Evolutionary conservation across 257 asterid species (phyloP).

Genomic region (Avicennia marina): DNA sequence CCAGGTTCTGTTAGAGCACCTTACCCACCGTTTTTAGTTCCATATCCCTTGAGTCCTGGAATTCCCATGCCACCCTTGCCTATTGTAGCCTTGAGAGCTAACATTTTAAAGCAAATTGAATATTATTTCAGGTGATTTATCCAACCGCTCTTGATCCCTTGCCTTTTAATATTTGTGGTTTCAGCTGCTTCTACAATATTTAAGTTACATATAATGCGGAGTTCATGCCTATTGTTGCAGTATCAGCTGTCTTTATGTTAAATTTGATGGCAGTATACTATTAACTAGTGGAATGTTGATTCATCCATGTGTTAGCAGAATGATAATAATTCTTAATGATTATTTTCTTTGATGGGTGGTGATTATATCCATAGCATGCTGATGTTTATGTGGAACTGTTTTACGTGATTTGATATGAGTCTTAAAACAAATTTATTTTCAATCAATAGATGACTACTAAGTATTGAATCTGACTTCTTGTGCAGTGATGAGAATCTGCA

Average conservation of each 20-base stretch:
- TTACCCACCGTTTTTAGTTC: constrained; percentile 53
- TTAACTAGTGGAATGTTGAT: too few relatives aligned
- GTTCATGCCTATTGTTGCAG: not conserved
- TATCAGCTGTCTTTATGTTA: too few relatives aligned
- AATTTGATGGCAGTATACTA: too few relatives aligned
- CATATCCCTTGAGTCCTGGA: constrained; percentile 57
- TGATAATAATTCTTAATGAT: too few relatives aligned
- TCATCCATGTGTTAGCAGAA: too few relatives aligned
- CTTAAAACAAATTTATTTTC: constrained; percentile 2
- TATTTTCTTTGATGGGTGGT: not conserved
- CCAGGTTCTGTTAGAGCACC: constrained; percentile 62
- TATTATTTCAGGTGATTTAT: constrained; percentile 85
- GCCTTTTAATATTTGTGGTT: constrained; percentile 7
- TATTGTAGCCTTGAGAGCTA: constrained; percentile 37
- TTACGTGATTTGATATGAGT: too few relatives aligned
- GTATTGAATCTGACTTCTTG: constrained; percentile 13
- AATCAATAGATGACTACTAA: constrained; percentile 8
- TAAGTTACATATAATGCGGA: not conserved
- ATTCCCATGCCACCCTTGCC: constrained; percentile 51
- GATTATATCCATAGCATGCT: not conserved
- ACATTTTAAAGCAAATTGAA: constrained; percentile 75
- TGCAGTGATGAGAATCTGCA: constrained; percentile 81
- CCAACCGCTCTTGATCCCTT: constrained; percentile 5
- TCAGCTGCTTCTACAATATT: not conserved
- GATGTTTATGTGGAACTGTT: not conserved